A percentile compares a stretch with the other conserved stretches of the same genome.
Conservation (phyloP, 192 early-diverging fungal genomes). For the Coemansia javaensis region DNA sequence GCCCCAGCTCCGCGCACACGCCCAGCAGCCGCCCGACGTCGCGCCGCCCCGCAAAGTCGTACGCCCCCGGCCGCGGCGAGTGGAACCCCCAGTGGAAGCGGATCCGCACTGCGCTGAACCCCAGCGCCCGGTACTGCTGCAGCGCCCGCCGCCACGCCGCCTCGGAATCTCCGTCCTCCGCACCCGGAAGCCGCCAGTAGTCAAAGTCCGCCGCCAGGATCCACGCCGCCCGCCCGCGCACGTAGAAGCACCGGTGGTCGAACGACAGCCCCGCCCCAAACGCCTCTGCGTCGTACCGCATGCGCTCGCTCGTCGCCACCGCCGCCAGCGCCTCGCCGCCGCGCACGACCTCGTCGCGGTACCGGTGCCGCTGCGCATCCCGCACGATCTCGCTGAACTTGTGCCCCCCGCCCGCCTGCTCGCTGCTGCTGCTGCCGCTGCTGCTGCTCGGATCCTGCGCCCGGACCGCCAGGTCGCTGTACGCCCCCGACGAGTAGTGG, state of each 20-base stretch:
- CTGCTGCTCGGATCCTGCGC: no score
- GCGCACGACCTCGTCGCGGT: slow-evolving; percentile 28
- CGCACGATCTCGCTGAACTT: slow-evolving; percentile 35
- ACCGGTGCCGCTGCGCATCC: slow-evolving; percentile 29
- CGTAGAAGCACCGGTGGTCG: slow-evolving; percentile 63
- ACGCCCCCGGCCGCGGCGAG: slow-evolving; percentile 67
- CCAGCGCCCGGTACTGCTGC: slow-evolving; percentile 64
- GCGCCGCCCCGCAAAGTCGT: slow-evolving; percentile 67
- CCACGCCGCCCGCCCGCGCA: slow-evolving; percentile 61
- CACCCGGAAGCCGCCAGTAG: slow-evolving; percentile 81
- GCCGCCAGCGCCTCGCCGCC: slow-evolving; percentile 36
- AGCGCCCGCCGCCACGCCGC: slow-evolving; percentile 62
- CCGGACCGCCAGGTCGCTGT: slow-evolving; percentile 24
- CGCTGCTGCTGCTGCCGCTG: not conserved
- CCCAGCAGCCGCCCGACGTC: slow-evolving; percentile 67
- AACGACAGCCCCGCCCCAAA: slow-evolving; percentile 34
- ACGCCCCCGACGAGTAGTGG: slow-evolving; percentile 44
- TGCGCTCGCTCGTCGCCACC: slow-evolving; percentile 25
- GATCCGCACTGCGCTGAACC: slow-evolving; percentile 77
- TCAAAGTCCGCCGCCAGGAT: slow-evolving; percentile 80
- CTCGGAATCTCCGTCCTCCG: no score
- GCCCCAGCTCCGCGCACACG: slow-evolving; percentile 67
- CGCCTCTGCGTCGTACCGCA: slow-evolving; percentile 36
- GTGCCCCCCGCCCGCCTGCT: slow-evolving; percentile 8
- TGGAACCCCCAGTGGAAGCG: slow-evolving; percentile 90